Evolutionary conservation across 2,329 filamentous ascomycete genomes (phyloP).

Genomic region (Diplodia sapinea): DNA sequence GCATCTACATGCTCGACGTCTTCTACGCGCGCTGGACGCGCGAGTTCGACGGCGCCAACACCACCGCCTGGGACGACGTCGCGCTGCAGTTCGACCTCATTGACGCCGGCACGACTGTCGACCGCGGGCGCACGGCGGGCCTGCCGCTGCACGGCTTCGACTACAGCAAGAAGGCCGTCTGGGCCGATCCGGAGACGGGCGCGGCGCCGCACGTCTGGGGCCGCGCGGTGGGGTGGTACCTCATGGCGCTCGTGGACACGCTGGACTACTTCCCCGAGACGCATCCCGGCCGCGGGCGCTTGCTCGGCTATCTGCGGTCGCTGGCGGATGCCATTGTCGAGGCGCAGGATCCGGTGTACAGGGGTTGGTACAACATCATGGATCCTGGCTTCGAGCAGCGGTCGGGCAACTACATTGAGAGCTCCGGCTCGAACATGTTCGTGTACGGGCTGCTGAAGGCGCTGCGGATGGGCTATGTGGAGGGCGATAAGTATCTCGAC

Average conservation of each 20-base stretch:
- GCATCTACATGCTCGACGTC: conserved; percentile 52
- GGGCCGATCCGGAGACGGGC: conserved; percentile 46
- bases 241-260: conserved; percentile 54
- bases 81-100: conserved; percentile 46
- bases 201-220: conserved; percentile 47
- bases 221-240: conserved; percentile 48
- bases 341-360: conserved; percentile 54
- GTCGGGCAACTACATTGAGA: conserved; percentile 66
- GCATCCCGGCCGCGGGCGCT: conserved; percentile 46
- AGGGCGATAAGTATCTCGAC: conserved; percentile 47
- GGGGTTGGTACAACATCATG: conserved; percentile 66
- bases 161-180: conserved; percentile 43
- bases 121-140: conserved; percentile 42
- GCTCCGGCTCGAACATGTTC: conserved; percentile 62
- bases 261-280: conserved; percentile 53
- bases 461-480: conserved; percentile 42
- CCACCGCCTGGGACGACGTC: conserved; percentile 53
- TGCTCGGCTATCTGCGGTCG: conserved; percentile 51
- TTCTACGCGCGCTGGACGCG: conserved; percentile 50
- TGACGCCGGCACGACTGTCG: conserved; percentile 44
- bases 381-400: conserved; percentile 52
- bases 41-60: conserved; percentile 47
- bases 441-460: conserved; percentile 46
- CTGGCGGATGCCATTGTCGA: conserved; percentile 52
- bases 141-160: conserved; percentile 47